Evolutionary conservation across 2,329 filamentous ascomycete genomes (phyloP).

Genomic region (Mycosphaerella sp.): DNA sequence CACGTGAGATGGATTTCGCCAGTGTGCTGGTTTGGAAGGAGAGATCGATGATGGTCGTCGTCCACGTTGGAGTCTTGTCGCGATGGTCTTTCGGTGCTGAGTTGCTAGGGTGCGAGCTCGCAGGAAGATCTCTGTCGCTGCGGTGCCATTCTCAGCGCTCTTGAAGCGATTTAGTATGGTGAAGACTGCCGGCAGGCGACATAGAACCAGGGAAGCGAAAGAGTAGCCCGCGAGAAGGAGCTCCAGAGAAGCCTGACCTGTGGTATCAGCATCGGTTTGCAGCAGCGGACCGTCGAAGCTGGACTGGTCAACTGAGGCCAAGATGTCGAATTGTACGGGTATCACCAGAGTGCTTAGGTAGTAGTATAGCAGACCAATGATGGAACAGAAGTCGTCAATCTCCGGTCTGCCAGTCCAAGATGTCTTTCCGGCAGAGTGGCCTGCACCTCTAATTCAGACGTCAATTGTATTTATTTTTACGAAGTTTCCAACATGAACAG

Average conservation of each 20-base stretch:
- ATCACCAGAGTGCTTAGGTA: slow-evolving; percentile 57
- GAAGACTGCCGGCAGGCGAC: slow-evolving; percentile 56
- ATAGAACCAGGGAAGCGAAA: slow-evolving; percentile 79
- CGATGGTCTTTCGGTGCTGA: slow-evolving; percentile 47
- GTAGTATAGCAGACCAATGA: slow-evolving; percentile 70
- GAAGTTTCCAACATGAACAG: not conserved
- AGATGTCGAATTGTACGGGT: no score
- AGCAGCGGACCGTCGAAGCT: not conserved
- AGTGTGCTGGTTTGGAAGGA: not conserved
- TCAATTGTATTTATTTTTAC: slow-evolving; percentile 12
- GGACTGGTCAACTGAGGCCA: slow-evolving; percentile 1
- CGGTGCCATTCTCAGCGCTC: slow-evolving; percentile 47
- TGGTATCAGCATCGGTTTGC: no score
- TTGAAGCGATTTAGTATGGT: slow-evolving; percentile 56
- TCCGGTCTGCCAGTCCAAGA: slow-evolving; percentile 84
- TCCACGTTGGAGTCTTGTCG: not conserved
- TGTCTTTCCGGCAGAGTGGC: slow-evolving; percentile 66
- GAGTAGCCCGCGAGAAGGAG: slow-evolving; percentile 75
- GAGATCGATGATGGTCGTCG: not conserved
- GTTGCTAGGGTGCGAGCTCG: slow-evolving; percentile 63
- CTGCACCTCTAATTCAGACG: slow-evolving; percentile 58
- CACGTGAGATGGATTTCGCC: slow-evolving; percentile 6
- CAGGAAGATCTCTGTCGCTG: slow-evolving; percentile 61
- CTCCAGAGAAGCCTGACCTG: not conserved
- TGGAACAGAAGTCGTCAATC: slow-evolving; percentile 71